phyloP scores from a whole-genome alignment of 1,284 basidiomycete genomes.

The Acaromyces ingoldii region DNA sequence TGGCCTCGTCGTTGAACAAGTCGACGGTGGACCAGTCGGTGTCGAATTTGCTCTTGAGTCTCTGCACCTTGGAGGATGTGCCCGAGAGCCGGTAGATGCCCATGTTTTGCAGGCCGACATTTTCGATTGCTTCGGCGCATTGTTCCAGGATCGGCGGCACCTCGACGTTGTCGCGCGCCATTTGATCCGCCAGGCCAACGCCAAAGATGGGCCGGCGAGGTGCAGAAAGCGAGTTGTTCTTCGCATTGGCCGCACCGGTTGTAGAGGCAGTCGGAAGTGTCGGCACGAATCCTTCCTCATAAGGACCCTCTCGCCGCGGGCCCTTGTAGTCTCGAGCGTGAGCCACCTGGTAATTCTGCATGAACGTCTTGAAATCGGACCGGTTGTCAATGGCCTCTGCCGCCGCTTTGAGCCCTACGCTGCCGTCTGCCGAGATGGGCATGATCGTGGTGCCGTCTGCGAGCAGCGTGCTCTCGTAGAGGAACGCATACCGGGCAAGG shows the following conservation, averaged over 20 bases:
- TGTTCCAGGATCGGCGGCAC: conserved; percentile 82
- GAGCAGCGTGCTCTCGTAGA: conserved; percentile 84
- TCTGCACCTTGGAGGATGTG: conserved; percentile 78
- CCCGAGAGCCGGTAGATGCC: conserved; percentile 93
- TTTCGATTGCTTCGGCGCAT: conserved; percentile 84
- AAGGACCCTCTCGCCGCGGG: conserved; percentile 50
- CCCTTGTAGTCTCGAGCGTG: conserved; percentile 60
- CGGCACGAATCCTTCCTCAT: conserved; percentile 51
- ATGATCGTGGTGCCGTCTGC: conserved; percentile 79
- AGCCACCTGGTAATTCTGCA: conserved; percentile 89
- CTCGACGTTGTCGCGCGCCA: conserved; percentile 80
- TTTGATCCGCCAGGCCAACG: conserved; percentile 83
- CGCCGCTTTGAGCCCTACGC: conserved; percentile 70
- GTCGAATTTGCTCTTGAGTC: conserved; percentile 78
- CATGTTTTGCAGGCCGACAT: conserved; percentile 65
- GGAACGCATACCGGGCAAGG: conserved; percentile 84
- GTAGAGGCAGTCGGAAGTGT: not conserved
- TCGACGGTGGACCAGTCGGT: conserved; percentile 49
- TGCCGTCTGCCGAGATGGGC: conserved; percentile 55
- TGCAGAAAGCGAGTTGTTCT: not conserved
- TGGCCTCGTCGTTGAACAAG: conserved; percentile 49
- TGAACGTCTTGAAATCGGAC: conserved; percentile 88
- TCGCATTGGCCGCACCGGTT: too few relatives aligned
- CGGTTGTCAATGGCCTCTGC: conserved; percentile 90
- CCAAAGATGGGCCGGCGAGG: conserved; percentile 62